A percentile compares a stretch with the other conserved stretches of the same genome.
These are phyloP conservation scores for Cladosporium cucumerinum DNA, from an alignment of 2,329 filamentous ascomycete genomes.

Conservation along the genomic window DNA sequence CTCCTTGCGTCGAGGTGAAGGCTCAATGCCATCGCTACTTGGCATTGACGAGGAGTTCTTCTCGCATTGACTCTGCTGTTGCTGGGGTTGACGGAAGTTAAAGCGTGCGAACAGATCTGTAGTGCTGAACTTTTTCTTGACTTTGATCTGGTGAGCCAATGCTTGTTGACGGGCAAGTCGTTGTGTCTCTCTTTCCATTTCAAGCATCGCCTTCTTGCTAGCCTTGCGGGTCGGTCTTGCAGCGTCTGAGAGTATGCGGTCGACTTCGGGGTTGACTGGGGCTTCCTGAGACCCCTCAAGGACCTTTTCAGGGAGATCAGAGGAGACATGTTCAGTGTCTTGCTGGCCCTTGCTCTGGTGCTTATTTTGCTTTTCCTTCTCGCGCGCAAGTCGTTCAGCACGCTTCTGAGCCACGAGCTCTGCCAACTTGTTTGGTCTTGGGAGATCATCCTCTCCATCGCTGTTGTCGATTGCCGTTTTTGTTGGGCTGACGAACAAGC, in stretches of 20 bases:
- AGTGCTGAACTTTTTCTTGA: slow-evolving; percentile 86
- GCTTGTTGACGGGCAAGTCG: slow-evolving; percentile 87
- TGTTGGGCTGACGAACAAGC: slow-evolving; percentile 33
- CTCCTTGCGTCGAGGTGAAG: slow-evolving; percentile 20
- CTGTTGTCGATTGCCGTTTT: slow-evolving; percentile 22
- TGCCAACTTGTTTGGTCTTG: slow-evolving; percentile 27
- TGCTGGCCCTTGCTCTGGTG: slow-evolving; percentile 7
- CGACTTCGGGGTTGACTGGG: slow-evolving; percentile 24
- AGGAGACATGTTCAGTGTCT: slow-evolving; percentile 21
- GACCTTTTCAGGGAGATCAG: slow-evolving; percentile 28
- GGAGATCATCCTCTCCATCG: slow-evolving; percentile 27
- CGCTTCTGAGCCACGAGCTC: slow-evolving; percentile 33
- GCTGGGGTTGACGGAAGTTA: slow-evolving; percentile 51
- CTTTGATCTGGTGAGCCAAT: slow-evolving; percentile 78
- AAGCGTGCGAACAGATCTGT: slow-evolving; percentile 79
- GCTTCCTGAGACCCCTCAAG: slow-evolving; percentile 24
- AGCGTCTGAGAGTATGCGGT: slow-evolving; percentile 35
- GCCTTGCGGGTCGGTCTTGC: slow-evolving; percentile 74
- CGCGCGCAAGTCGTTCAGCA: slow-evolving; percentile 28
- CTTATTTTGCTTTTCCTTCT: slow-evolving; percentile 20
- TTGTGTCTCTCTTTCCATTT: slow-evolving; percentile 94
- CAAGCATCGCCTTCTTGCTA: slow-evolving; percentile 89
- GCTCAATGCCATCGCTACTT: slow-evolving; percentile 30
- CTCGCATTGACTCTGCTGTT: slow-evolving; percentile 12
- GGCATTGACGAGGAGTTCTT: slow-evolving; percentile 28